Conservation (phyloP, 1,139 yeast genomes). For the Candida pseudoviswanathii region DNA sequence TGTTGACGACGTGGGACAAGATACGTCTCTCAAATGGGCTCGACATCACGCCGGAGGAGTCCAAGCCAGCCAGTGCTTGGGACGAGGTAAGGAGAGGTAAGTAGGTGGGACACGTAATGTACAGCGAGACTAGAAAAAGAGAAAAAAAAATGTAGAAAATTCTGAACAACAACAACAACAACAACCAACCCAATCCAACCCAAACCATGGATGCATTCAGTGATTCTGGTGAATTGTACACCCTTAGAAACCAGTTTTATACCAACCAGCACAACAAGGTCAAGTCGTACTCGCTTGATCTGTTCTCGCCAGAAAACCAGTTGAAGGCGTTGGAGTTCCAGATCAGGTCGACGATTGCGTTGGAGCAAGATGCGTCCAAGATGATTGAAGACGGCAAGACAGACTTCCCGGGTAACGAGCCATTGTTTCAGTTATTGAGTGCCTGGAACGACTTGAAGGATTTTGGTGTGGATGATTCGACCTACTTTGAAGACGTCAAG, state of each 20-base stretch:
- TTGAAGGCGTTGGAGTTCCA: constrained; percentile 45
- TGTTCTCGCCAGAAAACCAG: constrained; percentile 39
- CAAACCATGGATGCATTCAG: constrained; percentile 41
- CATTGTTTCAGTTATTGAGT: constrained; percentile 39
- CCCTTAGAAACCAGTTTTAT: constrained; percentile 48
- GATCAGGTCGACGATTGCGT: constrained; percentile 44
- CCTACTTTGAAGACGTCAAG: constrained; percentile 42
- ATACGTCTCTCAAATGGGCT: constrained; percentile 31
- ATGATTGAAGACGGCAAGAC: constrained; percentile 41
- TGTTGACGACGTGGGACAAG: constrained; percentile 27
- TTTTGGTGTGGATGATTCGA: constrained; percentile 43
- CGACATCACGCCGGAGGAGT: too few species aligned
- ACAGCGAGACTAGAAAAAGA: neutral
- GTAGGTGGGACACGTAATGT: neutral
- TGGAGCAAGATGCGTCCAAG: constrained; percentile 42
- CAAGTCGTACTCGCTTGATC: constrained; percentile 30
- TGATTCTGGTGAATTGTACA: constrained; percentile 47
- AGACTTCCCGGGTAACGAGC: constrained; percentile 41
- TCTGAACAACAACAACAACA: neutral
- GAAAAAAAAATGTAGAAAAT: constrained; percentile 8
- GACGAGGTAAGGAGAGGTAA: neutral
- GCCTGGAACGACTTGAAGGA: constrained; percentile 48
- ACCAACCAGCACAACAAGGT: constrained; percentile 49
- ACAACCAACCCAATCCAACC: constrained; percentile 5
- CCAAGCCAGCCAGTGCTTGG: constrained; percentile 6